phyloP scores from a whole-genome alignment of 345 rosid genomes.

The Excoecaria agallocha region DNA sequence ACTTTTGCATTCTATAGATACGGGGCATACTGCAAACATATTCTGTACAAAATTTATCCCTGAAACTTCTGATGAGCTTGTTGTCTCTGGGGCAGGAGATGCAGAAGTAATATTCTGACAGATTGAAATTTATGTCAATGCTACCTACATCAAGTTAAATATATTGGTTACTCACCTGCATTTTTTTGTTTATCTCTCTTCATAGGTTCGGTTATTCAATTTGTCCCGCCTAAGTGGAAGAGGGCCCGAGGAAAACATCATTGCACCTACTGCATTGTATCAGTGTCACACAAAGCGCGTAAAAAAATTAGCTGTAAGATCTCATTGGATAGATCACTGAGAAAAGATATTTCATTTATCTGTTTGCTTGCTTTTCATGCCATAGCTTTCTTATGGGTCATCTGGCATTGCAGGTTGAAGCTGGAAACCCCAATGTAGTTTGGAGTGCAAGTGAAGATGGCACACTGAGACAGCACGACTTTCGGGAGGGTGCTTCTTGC shows the following conservation, averaged over 20 bases:
- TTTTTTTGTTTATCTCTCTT: conserved; percentile 5
- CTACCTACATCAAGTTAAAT: conserved; percentile 5
- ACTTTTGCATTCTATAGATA: conserved; percentile 86
- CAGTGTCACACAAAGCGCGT: conserved; percentile 92
- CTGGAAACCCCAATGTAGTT: conserved; percentile 88
- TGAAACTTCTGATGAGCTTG: conserved; percentile 90
- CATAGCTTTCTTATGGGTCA: conserved; percentile 15
- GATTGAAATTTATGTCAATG: conserved; percentile 11
- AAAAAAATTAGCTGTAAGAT: conserved; percentile 88
- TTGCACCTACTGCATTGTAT: conserved; percentile 70
- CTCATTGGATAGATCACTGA: conserved; percentile 10
- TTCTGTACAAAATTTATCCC: conserved; percentile 95
- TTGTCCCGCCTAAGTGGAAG: conserved; percentile 56
- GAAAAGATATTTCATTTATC: conserved; percentile 6
- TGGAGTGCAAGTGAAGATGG: conserved; percentile 99
- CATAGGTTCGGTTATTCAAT: conserved; percentile 78
- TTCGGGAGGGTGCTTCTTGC: conserved; percentile 78
- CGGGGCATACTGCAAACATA: conserved; percentile 84
- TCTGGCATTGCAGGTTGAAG: conserved; percentile 61
- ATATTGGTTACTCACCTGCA: conserved; percentile 11
- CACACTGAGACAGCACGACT: conserved; percentile 92
- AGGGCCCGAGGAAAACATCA: conserved; percentile 52
- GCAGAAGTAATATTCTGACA: conserved; percentile 58
- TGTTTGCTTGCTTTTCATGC: conserved; percentile 8
- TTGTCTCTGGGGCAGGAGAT: conserved; percentile 96